Base-by-base conservation (phyloP, 2,329 filamentous ascomycete species). In the Talaromyces islandicus region DNA sequence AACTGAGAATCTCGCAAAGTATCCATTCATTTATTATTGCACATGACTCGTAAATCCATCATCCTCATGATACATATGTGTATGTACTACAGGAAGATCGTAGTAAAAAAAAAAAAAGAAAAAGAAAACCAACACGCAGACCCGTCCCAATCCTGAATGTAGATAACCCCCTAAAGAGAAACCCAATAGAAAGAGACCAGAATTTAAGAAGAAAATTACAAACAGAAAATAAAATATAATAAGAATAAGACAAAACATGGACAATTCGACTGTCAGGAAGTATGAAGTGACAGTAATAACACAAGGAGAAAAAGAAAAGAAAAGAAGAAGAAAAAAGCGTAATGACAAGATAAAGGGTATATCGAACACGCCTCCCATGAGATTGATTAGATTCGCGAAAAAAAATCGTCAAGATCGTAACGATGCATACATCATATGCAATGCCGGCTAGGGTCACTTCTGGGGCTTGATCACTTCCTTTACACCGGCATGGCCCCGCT, bases 401-500 rank as follows among this genome's bases (percentile, higher is more conserved):
- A 14, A 14, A 35, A 35, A 14, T 54, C 50, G 32, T 59, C 57
- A 59, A 59, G 50, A 43, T 46, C 43, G 19, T 46, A 21, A 35
- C 32, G 14, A 10, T 11, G 41, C n/a, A 14, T 46, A 17, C 10
- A 46, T 30, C 30, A 29, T 32, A 46, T 29, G 19, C 14, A 21
- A 30, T 38, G 32, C 11, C 51, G 51, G 6, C 30, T 19, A 53
- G 7, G 17, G 7, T 7, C 21, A 24, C 43, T 46, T 46, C 43
- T 21, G 19, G 43, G n/a, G 43, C 43, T 46, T 46, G 9, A 24
- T 4, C 43, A 24, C 43, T 21, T 19, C n/a, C 2, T 21, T 46
- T 9, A 19, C 19, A 7, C 43, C 43, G 11, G n/a, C 4, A 11
- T 17, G 30, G 48, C 11, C 21, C 1, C 75, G 74, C 67, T 78